Evolutionary conservation across 2,329 filamentous ascomycete genomes (phyloP).

Genomic region (Claviceps arundinis): DNA sequence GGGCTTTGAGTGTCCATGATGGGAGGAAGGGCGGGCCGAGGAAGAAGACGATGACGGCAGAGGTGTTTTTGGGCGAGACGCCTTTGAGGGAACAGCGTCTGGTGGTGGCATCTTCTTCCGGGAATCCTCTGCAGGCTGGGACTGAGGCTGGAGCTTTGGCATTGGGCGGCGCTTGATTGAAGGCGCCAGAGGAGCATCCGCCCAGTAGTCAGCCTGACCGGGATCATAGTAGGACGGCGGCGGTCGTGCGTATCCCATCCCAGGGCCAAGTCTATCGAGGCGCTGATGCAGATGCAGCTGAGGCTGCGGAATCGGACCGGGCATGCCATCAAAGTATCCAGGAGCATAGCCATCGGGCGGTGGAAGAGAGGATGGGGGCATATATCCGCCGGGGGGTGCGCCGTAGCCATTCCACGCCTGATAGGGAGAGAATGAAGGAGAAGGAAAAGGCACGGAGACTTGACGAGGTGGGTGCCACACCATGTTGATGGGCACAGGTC

Average conservation of each 20-base stretch:
- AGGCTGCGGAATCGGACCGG: slow-evolving; percentile 5
- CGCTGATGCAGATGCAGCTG: slow-evolving; percentile 20
- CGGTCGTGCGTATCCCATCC: slow-evolving; percentile 24
- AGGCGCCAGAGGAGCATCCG: slow-evolving; percentile 20
- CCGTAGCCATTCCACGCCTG: slow-evolving; percentile 12
- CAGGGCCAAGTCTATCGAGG: slow-evolving; percentile 25
- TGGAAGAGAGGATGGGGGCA: slow-evolving; percentile 15
- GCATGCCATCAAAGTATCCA: slow-evolving; percentile 17
- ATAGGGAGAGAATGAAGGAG: slow-evolving; percentile 21
- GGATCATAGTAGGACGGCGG: neutral
- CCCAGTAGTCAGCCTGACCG: slow-evolving; percentile 22
- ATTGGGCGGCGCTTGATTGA: slow-evolving; percentile 23
- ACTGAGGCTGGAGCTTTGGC: slow-evolving; percentile 16
- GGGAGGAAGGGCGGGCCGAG: slow-evolving; percentile 15
- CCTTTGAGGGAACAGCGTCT: slow-evolving; percentile 13
- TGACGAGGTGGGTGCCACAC: slow-evolving; percentile 16
- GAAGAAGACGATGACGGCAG: slow-evolving; percentile 18
- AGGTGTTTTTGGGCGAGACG: slow-evolving; percentile 20
- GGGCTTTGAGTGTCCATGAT: slow-evolving; percentile 18
- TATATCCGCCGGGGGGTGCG: slow-evolving; percentile 14
- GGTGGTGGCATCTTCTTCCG: slow-evolving; percentile 37
- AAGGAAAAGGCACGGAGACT: slow-evolving; percentile 10
- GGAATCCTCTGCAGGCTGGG: slow-evolving; percentile 30
- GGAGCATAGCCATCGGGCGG: slow-evolving; percentile 15
- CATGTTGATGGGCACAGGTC: slow-evolving; percentile 10